Conservation (phyloP, 305 asterid species). For the Fraxinus baroniana region DNA sequence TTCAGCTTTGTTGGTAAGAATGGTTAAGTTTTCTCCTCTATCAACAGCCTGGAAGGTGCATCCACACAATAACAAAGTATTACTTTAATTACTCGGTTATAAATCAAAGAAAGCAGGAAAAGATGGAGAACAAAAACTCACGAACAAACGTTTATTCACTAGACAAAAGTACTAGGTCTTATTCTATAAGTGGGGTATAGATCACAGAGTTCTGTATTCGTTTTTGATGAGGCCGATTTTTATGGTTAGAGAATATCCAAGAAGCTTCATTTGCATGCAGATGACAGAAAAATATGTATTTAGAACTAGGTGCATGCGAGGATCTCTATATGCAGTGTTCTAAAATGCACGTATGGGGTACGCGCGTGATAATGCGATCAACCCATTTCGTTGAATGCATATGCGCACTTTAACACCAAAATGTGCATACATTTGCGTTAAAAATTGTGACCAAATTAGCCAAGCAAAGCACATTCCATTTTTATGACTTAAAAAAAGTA, state of each 20-base stretch:
- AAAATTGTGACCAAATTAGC: no score
- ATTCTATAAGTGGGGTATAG: background rate
- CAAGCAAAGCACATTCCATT: no score
- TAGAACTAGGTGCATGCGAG: background rate
- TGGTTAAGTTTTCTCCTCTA: constrained; percentile 70
- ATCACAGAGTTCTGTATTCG: background rate
- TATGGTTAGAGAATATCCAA: background rate
- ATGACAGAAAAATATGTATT: background rate
- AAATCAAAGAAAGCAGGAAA: background rate
- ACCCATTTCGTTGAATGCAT: no score
- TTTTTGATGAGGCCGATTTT: background rate
- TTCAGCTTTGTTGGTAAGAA: constrained; percentile 67
- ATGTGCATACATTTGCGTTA: no score
- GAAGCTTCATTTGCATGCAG: background rate
- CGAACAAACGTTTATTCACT: background rate
- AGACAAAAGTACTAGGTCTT: background rate
- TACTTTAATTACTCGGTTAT: background rate
- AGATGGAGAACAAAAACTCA: background rate
- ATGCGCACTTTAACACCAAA: no score
- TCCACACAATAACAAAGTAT: background rate
- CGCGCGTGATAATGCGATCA: no score
- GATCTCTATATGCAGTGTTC: background rate
- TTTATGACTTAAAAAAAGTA: no score
- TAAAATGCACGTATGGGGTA: no score
- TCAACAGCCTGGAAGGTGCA: constrained; percentile 64